Evolutionary conservation across 257 asterid genomes (phyloP).

Genomic region (Solanum raphanifolium): DNA sequence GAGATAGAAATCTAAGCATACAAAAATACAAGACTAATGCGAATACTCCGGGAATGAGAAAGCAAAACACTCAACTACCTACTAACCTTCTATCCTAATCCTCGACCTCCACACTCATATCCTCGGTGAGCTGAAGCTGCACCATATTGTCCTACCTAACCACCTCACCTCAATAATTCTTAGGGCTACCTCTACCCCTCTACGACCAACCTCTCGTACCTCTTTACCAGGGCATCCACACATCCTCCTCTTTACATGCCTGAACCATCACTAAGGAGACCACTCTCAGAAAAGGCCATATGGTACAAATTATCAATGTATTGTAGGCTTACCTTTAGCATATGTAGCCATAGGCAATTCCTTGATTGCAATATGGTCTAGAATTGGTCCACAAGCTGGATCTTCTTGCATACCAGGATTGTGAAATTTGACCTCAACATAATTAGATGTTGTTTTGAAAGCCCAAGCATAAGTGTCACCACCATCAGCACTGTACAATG

Average conservation of each 20-base stretch:
- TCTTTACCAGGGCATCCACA: neutral
- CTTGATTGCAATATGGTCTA: conserved; percentile 74
- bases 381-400: conserved; percentile 68
- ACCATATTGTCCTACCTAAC: neutral
- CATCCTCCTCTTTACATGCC: neutral
- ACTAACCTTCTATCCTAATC: neutral
- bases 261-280: neutral
- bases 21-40: neutral
- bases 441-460: conserved; percentile 38
- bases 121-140: neutral
- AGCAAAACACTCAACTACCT: neutral
- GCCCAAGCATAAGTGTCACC: conserved; percentile 85
- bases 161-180: neutral
- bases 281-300: neutral
- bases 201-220: neutral
- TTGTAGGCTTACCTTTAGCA: conserved; percentile 26
- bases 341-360: conserved; percentile 29
- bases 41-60: neutral
- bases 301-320: neutral
- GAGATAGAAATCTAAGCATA: neutral
- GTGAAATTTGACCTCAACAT: conserved; percentile 52
- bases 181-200: neutral
- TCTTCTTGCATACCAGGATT: conserved; percentile 74
- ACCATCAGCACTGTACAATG: conserved; percentile 59
- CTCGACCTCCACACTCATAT: neutral